Conservation (phyloP, 768 basidiomycete species). For the Termitomyces sp. region DNA sequence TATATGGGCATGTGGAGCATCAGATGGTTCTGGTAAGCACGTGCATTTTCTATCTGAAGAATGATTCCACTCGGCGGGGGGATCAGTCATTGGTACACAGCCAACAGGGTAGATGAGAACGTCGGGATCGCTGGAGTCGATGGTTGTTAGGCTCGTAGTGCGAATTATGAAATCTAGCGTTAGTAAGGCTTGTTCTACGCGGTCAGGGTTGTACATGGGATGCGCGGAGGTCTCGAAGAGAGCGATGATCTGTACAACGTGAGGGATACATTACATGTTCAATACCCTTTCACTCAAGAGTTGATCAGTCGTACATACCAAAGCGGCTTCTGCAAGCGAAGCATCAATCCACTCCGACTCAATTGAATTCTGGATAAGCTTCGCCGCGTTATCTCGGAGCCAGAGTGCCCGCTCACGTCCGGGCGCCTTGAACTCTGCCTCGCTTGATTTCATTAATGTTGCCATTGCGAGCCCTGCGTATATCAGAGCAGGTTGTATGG, state of each 20-base stretch:
- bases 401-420: slow-evolving; percentile 59
- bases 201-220: slow-evolving; percentile 56
- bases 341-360: slow-evolving; percentile 53
- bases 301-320: slow-evolving; percentile 33
- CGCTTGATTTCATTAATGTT: slow-evolving; percentile 70
- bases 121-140: slow-evolving; percentile 55
- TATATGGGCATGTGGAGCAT: slow-evolving; percentile 25
- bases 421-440: slow-evolving; percentile 48
- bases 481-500: slow-evolving; percentile 71
- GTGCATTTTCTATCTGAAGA: slow-evolving; percentile 37
- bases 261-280: background rate
- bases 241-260: slow-evolving; percentile 55
- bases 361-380: slow-evolving; percentile 49
- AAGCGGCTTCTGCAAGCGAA: slow-evolving; percentile 68
- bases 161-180: slow-evolving; percentile 65
- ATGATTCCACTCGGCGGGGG: slow-evolving; percentile 15
- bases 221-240: slow-evolving; percentile 77
- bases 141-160: slow-evolving; percentile 47
- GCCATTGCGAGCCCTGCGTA: slow-evolving; percentile 68
- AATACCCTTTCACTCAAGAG: background rate
- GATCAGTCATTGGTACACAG: slow-evolving; percentile 47
- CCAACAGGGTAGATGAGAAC: slow-evolving; percentile 49
- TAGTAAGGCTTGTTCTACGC: slow-evolving; percentile 49
- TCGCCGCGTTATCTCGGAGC: slow-evolving; percentile 55
- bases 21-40: slow-evolving; percentile 35